Evolutionary conservation across 169 alveolate species (phyloP), one percentile per base, ranked within the genome.

Genomic region (Eimeria necatrix): DNA sequence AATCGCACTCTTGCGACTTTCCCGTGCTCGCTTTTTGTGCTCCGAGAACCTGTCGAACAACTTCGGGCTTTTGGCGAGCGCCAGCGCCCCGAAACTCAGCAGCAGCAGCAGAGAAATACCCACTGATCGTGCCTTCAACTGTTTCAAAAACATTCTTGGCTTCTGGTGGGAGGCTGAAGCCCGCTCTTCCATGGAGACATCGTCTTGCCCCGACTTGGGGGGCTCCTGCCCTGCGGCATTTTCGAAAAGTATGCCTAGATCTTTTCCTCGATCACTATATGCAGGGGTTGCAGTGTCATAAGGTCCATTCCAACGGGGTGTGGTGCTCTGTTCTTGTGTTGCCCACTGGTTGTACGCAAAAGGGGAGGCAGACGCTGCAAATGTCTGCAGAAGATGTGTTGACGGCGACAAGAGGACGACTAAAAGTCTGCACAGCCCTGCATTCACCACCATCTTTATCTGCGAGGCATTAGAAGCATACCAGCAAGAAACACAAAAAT

Each of bases 51-150:
- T 53, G 46, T 18, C 16, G 12, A 32, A 4, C 60, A 2, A 53
- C 61, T 24, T 6, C 61, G 5, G 18, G 46, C 4, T 41, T 59
- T 24, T 41, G 24, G 61, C 8, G 12, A 46, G 3, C 46, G 85
- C 61, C 3, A 74, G 4, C 85, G 49, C 18, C 4, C 85, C 85
- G 32, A 18, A 4, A 20, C 26, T 41, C 0, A 74, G 0, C 14
- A 73, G n/a, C 59, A 74, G 4, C 85, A 74, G 59, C 61, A 74
- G 59, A 41, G 85, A 74, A 2, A 74, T 4, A 10, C 85, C 32
- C 5, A 74, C 7, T 20, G 60, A 24, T 12, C 10, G 46, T 7
- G 7, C 16, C 60, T 48, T 74, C 9, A 18, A 3, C 4, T 20
- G 16, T n/a, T 16, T 14, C 49, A 26, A 46, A 3, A 18, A 3